Percentiles rank a stretch among this genome's conserved stretches.
Evolutionary conservation across 805 yeast genomes (phyloP).

Genomic region (Metschnikowia noctiluminum): DNA sequence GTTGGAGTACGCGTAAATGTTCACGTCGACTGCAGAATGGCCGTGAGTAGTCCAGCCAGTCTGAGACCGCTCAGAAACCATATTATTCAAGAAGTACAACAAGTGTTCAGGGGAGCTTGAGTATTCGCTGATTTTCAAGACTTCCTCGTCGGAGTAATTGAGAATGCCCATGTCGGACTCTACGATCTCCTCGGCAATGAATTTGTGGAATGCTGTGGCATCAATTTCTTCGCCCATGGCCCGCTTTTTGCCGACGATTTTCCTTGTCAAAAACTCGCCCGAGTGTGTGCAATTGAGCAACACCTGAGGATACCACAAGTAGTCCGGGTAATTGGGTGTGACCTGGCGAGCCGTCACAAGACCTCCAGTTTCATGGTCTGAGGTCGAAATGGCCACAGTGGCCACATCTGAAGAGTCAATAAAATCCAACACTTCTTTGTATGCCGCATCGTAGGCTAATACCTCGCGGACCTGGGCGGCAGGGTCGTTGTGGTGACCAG

Average conservation of each 20-base stretch:
- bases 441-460: conserved; percentile 81
- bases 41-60: conserved; percentile 98
- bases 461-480: conserved; percentile 93
- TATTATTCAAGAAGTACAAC: conserved; percentile 55
- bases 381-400: conserved; percentile 75
- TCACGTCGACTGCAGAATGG: conserved; percentile 93
- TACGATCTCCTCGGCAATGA: conserved; percentile 50
- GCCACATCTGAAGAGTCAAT: conserved; percentile 68
- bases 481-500: conserved; percentile 92
- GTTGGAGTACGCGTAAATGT: conserved; percentile 78
- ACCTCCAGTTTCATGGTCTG: conserved; percentile 97
- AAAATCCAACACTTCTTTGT: conserved; percentile 67
- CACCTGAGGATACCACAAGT: conserved; percentile 82
- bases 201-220: conserved; percentile 6
- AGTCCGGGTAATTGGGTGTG: conserved; percentile 66
- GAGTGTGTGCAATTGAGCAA: conserved; percentile 68
- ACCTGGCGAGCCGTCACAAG: conserved; percentile 83
- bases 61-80: conserved; percentile 79
- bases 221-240: conserved; percentile 22
- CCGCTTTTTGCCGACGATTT: conserved; percentile 34
- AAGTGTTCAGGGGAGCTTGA: conserved; percentile 33
- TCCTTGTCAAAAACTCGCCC: conserved; percentile 61
- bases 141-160: conserved; percentile 55
- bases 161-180: conserved; percentile 63
- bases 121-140: conserved; percentile 20